Base-by-base conservation (phyloP, 805 yeast genomes). In the Kluyveromyces aestuarii region DNA sequence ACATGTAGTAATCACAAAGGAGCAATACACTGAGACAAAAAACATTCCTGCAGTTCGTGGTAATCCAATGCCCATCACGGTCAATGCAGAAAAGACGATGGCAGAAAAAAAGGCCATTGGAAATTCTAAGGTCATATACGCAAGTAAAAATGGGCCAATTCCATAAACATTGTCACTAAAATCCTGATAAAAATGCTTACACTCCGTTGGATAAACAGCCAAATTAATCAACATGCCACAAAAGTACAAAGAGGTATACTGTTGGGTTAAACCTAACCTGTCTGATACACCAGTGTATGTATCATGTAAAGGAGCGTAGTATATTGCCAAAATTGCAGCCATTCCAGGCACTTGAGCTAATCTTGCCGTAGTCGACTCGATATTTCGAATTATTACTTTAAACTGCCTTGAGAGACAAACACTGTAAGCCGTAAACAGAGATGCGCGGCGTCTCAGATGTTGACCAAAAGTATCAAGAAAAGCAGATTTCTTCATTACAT, bases 171-270 rank as follows among this genome's bases (percentile, higher is more conserved):
- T 80, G 59, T 87, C 96, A 51, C 75, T 76, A 55, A 80, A 80
- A 57, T 88, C 96, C 50, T 84, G 84, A 62, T 85, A 87, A 60
- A 88, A 88, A 41, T 82, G 76, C 55, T 82, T 75, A 52, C 90
- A 70, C 56, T 87, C 93, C 13, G 68, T 63, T 2, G 96, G 95
- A 60, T 82, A 88, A 14, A 84, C 72, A 1, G 90, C 77, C 59
- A 87, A 71, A 62, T 87, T 87, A 57, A 83, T 85, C 48, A 88
- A 72, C 75, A 87, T 77, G 0, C 96, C 96, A 44, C 81, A 80
- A 61, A 81, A 88, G 59, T 84, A 87, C 46, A 87, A 62, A 30
- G 87, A 80, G 19, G 83, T 69, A 2, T 82, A 75, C 58, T 85
- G 86, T 62, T 88, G 96, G 2, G 84, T 74, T 44, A 87, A 67